phyloP scores from a whole-genome alignment of 2,329 filamentous ascomycete species.

The Microdochium trichocladiopsis region DNA sequence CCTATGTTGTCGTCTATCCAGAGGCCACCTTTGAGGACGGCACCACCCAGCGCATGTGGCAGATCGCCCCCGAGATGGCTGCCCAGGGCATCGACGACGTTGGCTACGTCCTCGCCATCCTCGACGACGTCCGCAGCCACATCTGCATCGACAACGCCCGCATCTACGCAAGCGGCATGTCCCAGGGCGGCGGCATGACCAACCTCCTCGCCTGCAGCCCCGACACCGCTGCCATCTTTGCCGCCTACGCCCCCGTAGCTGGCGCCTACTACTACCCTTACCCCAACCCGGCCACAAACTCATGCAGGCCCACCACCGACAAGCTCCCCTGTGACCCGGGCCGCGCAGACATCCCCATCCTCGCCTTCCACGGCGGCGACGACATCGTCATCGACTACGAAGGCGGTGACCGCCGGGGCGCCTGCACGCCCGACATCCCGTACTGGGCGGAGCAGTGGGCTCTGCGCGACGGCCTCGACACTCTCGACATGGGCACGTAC shows the following conservation, averaged over 20 bases:
- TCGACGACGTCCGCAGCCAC: constrained; percentile 11
- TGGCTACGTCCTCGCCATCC: constrained; percentile 3
- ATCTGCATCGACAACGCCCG: constrained; percentile 7
- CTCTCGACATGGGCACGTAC: neutral
- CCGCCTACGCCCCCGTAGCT: constrained; percentile 8
- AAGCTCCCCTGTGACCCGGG: constrained; percentile 22
- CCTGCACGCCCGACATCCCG: constrained; percentile 31
- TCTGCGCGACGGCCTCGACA: constrained; percentile 12
- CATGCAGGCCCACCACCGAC: constrained; percentile 23
- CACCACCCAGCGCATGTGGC: constrained; percentile 1
- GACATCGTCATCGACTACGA: constrained; percentile 35
- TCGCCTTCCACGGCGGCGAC: constrained; percentile 38
- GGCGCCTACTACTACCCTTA: constrained; percentile 6
- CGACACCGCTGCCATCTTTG: constrained; percentile 1
- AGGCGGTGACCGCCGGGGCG: constrained; percentile 29
- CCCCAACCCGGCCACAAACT: neutral
- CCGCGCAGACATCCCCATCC: constrained; percentile 27
- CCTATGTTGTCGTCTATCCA: neutral
- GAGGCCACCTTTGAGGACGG: neutral
- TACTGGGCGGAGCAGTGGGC: constrained; percentile 28
- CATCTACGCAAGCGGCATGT: constrained; percentile 9
- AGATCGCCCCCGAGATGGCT: constrained; percentile 3
- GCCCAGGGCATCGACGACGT: constrained; percentile 6
- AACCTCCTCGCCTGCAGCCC: constrained; percentile 6
- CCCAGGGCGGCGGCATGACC: constrained; percentile 8